Base-by-base conservation (phyloP, 1,284 basidiomycete genomes). In the Xanthoconium separans region DNA sequence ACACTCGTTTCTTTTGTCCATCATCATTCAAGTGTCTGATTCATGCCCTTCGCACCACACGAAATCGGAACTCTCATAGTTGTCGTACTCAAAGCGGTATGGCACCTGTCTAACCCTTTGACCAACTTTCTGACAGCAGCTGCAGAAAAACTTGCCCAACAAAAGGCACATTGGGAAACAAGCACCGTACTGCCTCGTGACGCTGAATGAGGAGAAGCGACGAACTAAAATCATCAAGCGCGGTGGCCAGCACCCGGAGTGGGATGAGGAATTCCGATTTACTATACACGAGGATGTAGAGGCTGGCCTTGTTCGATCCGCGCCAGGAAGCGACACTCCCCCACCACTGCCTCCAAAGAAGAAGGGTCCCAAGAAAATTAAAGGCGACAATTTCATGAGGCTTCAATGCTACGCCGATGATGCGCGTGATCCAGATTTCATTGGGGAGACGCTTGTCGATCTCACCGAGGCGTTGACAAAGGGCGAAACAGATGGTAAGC, bases 201-300 rank as follows among this genome's bases (percentile, higher is more conserved):
- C 79, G 7, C 78, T 95, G 55, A 89, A 91, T 64, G 84, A 85
- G 44, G 85, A 93, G 72, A 95, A 86, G 66, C 84, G 86, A 52
- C 82, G 89, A 47, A 95, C 96, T 30, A 91, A 91, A 71, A 85
- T 94, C 9, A 91, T 98, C 72, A 95, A 93, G 70, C 89, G 94
- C 37, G 96, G 97, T 50, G 97, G 97, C 5, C 96, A 99, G 71
- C 94, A 97, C 71, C 97, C 96, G 9, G 91, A 93, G 71, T 99
- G 97, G 96, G 97, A 99, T 70, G 94, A 97, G 66, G 96, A 99
- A 74, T 80, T 99, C 61, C 89, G 97, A 44, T 99, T 99, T 73
- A 88, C 89, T 31, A 79, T 99, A 56, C 84, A 81, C 61, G 93
- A 96, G 65, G 92, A 94, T 60, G 75, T 81, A 20, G 83, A 90